Percentiles rank a stretch among this genome's conserved stretches.
These are phyloP conservation scores for Boletus eberwhitei DNA, from an alignment of 768 basidiomycete species.

Conservation along the genomic window DNA sequence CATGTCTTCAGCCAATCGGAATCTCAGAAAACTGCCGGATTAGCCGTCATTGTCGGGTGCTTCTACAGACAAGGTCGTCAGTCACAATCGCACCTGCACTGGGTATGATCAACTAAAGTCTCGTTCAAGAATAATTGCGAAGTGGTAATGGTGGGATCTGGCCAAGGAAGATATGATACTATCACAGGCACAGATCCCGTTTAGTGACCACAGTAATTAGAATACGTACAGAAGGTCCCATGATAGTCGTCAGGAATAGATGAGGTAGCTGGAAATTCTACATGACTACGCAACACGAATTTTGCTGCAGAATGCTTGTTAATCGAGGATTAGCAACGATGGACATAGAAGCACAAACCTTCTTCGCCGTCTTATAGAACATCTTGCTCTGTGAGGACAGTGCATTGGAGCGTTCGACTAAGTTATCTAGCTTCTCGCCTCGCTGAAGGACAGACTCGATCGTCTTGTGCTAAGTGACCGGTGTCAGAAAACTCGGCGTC, in stretches of 20 bases:
- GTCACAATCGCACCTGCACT: background rate
- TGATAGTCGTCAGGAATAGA: slow-evolving; percentile 15
- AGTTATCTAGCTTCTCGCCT: slow-evolving; percentile 93
- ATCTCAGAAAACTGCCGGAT: background rate
- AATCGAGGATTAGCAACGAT: slow-evolving; percentile 3
- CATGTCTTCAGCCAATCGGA: background rate
- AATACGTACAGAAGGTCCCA: slow-evolving; percentile 20
- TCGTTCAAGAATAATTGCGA: background rate
- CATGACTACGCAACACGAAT: slow-evolving; percentile 91
- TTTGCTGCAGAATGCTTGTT: slow-evolving; percentile 61
- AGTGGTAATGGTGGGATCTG: background rate
- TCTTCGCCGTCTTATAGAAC: slow-evolving; percentile 99
- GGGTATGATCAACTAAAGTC: background rate
- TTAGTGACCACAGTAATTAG: slow-evolving; percentile 10
- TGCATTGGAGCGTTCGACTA: slow-evolving; percentile 90
- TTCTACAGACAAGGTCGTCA: background rate
- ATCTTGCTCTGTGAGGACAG: slow-evolving; percentile 90
- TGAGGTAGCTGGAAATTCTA: slow-evolving; percentile 31
- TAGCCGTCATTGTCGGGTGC: background rate
- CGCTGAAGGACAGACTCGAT: slow-evolving; percentile 96
- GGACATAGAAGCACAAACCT: slow-evolving; percentile 49
- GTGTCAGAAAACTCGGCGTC: background rate
- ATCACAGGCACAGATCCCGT: slow-evolving; percentile 5
- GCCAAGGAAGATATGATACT: slow-evolving; percentile 3
- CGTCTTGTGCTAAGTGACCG: slow-evolving; percentile 81